Conservation (phyloP, 306 rosid genomes). For the Notholithocarpus densiflorus region DNA sequence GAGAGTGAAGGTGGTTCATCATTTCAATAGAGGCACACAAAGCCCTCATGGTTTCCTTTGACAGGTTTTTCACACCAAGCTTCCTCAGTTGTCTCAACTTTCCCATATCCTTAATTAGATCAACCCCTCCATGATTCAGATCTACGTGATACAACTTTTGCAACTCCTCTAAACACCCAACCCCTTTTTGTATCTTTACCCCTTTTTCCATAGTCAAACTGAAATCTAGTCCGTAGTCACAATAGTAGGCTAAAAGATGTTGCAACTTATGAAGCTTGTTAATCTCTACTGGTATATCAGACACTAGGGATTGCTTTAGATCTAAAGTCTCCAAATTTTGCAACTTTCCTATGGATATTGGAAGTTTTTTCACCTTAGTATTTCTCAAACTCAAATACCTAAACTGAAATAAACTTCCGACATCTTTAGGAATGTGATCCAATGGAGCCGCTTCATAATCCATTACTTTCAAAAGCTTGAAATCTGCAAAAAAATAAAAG, state of each 20-base stretch:
- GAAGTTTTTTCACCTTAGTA: slow-evolving; percentile 1
- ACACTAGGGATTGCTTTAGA: neutral
- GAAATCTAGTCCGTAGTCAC: neutral
- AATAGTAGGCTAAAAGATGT: neutral
- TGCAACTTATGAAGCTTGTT: neutral
- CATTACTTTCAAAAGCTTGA: slow-evolving; percentile 4
- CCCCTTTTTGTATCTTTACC: neutral
- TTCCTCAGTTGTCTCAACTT: neutral
- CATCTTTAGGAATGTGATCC: slow-evolving; percentile 2
- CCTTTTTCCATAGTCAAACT: neutral
- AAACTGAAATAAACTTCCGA: slow-evolving; percentile 11
- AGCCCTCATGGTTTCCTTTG: neutral
- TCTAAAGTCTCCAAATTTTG: slow-evolving; percentile 15
- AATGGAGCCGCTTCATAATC: slow-evolving; percentile 15
- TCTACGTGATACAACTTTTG: neutral
- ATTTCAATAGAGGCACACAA: neutral
- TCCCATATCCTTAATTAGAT: neutral
- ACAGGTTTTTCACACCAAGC: neutral
- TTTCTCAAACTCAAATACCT: slow-evolving; percentile 22
- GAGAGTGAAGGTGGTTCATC: neutral
- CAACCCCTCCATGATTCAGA: neutral
- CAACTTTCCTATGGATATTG: slow-evolving; percentile 20
- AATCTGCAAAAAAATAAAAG: neutral
- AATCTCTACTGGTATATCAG: neutral
- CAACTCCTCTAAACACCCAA: neutral